Evolutionary conservation across 768 basidiomycete genomes (phyloP).

Genomic region (Suillus hirtellus): DNA sequence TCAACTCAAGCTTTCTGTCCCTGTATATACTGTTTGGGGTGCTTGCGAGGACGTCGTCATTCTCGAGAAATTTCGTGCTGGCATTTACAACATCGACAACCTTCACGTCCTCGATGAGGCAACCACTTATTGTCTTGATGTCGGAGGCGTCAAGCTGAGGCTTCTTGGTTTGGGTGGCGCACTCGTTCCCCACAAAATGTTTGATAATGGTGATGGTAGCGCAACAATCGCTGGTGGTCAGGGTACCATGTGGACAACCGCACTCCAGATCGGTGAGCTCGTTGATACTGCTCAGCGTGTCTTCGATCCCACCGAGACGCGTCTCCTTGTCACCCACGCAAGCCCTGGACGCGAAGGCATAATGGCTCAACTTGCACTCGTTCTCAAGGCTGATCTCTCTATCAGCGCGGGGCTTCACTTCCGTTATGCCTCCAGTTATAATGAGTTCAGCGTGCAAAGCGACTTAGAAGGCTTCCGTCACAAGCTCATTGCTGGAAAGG

Average conservation of each 20-base stretch:
- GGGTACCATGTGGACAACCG: slow-evolving; percentile 99
- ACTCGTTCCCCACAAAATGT: slow-evolving; percentile 91
- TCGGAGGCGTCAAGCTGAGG: slow-evolving; percentile 91
- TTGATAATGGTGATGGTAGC: slow-evolving; percentile 89
- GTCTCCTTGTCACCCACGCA: slow-evolving; percentile 89
- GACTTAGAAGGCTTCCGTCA: slow-evolving; percentile 86
- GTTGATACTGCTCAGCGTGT: slow-evolving; percentile 96
- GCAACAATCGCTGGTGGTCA: slow-evolving; percentile 98
- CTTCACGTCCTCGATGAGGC: slow-evolving; percentile 93
- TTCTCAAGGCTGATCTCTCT: slow-evolving; percentile 92
- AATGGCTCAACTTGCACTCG: slow-evolving; percentile 85
- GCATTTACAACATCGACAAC: slow-evolving; percentile 83
- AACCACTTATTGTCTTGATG: slow-evolving; percentile 86
- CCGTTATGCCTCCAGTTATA: slow-evolving; percentile 94
- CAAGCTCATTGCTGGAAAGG: slow-evolving; percentile 78
- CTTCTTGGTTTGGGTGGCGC: slow-evolving; percentile 97
- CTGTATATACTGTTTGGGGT: slow-evolving; percentile 96
- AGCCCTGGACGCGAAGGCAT: slow-evolving; percentile 92
- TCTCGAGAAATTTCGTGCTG: slow-evolving; percentile 89
- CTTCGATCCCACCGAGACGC: slow-evolving; percentile 90
- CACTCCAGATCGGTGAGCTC: slow-evolving; percentile 95
- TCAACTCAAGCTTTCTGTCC: slow-evolving; percentile 86
- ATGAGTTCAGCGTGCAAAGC: slow-evolving; percentile 91
- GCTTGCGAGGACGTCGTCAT: slow-evolving; percentile 95
- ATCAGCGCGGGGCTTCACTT: slow-evolving; percentile 96